These are phyloP conservation scores for Suillus cothurnatus DNA, from an alignment of 768 basidiomycete genomes.

Conservation along the genomic window DNA sequence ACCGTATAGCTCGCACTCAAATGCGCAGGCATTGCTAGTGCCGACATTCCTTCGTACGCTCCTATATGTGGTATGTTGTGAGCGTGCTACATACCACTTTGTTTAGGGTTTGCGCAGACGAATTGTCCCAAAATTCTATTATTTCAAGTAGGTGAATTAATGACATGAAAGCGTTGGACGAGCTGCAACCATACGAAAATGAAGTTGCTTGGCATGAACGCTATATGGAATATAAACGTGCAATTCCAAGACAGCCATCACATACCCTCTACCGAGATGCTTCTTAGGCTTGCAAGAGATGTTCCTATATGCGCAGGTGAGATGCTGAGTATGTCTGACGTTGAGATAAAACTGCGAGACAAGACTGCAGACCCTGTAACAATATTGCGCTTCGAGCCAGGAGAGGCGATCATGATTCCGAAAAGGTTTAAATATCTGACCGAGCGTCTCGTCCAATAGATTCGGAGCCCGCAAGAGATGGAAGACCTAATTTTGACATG, in stretches of 20 bases:
- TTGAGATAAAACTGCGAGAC: too few species aligned
- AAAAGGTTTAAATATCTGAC: too few species aligned
- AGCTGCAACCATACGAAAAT: neutral
- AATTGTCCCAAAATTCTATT: neutral
- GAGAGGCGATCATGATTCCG: too few species aligned
- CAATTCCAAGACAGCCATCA: neutral
- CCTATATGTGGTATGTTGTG: too few species aligned
- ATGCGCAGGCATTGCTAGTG: neutral
- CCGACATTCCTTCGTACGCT: too few species aligned
- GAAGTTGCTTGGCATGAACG: neutral
- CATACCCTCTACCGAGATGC: neutral
- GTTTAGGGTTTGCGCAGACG: neutral
- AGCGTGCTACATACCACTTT: neutral
- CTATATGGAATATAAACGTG: neutral
- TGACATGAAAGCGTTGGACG: neutral
- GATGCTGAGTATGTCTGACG: neutral
- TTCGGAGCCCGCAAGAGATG: neutral
- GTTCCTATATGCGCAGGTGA: neutral
- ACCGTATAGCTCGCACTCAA: neutral
- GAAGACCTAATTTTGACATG: too few species aligned
- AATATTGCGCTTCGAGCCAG: too few species aligned
- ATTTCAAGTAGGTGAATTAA: neutral
- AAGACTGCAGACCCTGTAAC: too few species aligned
- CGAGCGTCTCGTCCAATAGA: too few species aligned
- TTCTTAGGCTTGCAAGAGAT: neutral